Evolutionary conservation across 2,329 filamentous ascomycete genomes (phyloP).

Genomic region (Colletotrichum sp.): DNA sequence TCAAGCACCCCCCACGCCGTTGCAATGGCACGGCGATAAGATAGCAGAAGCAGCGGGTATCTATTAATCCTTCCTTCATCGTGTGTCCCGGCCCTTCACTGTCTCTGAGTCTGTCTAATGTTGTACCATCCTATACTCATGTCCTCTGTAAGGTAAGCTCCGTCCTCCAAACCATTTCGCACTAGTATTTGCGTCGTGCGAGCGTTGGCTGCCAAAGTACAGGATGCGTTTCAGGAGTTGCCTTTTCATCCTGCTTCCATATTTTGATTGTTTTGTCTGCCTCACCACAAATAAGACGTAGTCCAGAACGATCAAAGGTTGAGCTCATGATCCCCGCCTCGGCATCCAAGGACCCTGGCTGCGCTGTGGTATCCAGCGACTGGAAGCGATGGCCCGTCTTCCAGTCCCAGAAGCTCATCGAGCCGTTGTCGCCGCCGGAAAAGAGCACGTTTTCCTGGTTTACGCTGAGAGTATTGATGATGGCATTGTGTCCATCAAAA

Average conservation of each 20-base stretch:
- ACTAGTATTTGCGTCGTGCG: conserved; percentile 70
- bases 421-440: conserved; percentile 92
- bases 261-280: conserved; percentile 99
- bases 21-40: neutral
- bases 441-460: conserved; percentile 97
- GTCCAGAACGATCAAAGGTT: conserved; percentile 87
- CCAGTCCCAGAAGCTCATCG: conserved; percentile 99
- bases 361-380: conserved; percentile 85
- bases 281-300: conserved; percentile 92
- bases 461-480: conserved; percentile 92
- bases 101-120: neutral
- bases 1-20: neutral
- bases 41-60: neutral
- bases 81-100: neutral
- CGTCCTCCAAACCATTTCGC: conserved; percentile 41
- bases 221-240: conserved; percentile 90
- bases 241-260: conserved; percentile 92
- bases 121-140: conserved; percentile 1
- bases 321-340: conserved; percentile 95
- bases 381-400: conserved; percentile 95
- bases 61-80: neutral
- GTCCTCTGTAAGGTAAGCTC: neutral
- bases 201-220: conserved; percentile 89
- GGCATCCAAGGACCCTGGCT: conserved; percentile 91
- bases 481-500: conserved; percentile 94